Evolutionary conservation across 2,329 filamentous ascomycete genomes (phyloP).

Genomic region (Phyllosticta capitalensis): DNA sequence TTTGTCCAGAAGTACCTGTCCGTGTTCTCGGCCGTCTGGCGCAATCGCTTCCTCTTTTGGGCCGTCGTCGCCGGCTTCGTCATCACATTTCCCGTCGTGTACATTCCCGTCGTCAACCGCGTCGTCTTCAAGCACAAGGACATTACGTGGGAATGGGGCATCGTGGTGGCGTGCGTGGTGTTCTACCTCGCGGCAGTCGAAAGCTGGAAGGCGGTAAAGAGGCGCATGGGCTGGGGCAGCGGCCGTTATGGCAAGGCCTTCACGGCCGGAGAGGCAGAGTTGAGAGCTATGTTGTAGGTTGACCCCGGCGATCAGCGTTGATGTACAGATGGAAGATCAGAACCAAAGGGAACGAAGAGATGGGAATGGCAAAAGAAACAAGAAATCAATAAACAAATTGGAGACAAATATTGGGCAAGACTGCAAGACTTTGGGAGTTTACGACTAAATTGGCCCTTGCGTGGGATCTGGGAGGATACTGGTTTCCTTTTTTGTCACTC

Average conservation of each 20-base stretch:
- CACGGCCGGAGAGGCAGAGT: conserved; percentile 27
- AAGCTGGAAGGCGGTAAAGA: conserved; percentile 37
- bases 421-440: background rate
- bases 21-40: conserved; percentile 31
- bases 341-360: background rate
- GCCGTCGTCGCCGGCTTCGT: conserved; percentile 32
- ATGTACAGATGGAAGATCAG: background rate
- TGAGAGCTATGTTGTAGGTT: conserved; percentile 19
- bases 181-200: conserved; percentile 34
- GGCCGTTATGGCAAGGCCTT: conserved; percentile 21
- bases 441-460: background rate
- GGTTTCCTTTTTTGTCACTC: background rate
- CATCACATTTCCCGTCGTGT: conserved; percentile 37
- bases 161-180: conserved; percentile 32
- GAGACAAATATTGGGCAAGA: background rate
- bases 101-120: conserved; percentile 36
- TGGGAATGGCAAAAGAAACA: background rate
- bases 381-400: background rate
- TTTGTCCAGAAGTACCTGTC: conserved; percentile 20
- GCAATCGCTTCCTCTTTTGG: conserved; percentile 37
- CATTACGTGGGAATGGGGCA: conserved; percentile 39
- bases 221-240: conserved; percentile 25
- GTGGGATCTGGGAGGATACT: background rate
- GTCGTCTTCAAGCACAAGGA: conserved; percentile 36
- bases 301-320: background rate